These are phyloP conservation scores for Blastobotrys petasosporus DNA, from an alignment of 1,139 yeast genomes.

Conservation along the genomic window DNA sequence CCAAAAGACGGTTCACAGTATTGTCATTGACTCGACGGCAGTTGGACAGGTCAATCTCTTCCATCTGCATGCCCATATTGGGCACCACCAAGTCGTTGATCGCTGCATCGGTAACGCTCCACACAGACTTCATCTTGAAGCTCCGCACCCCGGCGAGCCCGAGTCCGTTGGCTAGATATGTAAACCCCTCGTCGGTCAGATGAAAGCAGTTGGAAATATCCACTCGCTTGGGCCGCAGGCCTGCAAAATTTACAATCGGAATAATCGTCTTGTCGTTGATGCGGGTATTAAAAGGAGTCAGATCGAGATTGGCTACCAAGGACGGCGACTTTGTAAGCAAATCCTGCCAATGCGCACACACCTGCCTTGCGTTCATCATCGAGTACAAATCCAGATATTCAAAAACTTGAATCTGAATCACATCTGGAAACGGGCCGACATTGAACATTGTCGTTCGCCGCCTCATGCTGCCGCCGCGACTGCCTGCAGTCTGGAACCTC, in stretches of 20 bases:
- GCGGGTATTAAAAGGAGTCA: conserved; percentile 54
- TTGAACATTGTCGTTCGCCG: conserved; percentile 53
- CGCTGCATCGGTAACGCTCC: conserved; percentile 78
- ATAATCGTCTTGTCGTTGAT: conserved; percentile 53
- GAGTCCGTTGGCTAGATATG: conserved; percentile 61
- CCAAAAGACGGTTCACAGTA: conserved; percentile 60
- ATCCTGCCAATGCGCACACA: conserved; percentile 64
- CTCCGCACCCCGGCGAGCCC: conserved; percentile 55
- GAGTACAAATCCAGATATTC: conserved; percentile 48
- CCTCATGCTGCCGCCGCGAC: conserved; percentile 38
- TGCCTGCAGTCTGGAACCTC: conserved; percentile 10
- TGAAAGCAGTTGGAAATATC: conserved; percentile 71
- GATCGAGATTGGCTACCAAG: conserved; percentile 46
- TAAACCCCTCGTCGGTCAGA: conserved; percentile 67
- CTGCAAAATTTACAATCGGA: conserved; percentile 62
- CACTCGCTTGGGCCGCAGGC: conserved; percentile 55
- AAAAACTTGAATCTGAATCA: conserved; percentile 48
- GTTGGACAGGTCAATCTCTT: conserved; percentile 60
- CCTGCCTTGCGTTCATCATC: conserved; percentile 50
- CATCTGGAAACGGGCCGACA: conserved; percentile 55
- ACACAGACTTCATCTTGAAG: conserved; percentile 59
- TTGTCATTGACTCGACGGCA: conserved; percentile 69
- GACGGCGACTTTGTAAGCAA: conserved; percentile 52
- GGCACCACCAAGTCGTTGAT: conserved; percentile 70
- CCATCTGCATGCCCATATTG: conserved; percentile 52